These are phyloP conservation scores for Piloderma croceum DNA, from an alignment of 768 basidiomycete genomes.

Conservation along the genomic window DNA sequence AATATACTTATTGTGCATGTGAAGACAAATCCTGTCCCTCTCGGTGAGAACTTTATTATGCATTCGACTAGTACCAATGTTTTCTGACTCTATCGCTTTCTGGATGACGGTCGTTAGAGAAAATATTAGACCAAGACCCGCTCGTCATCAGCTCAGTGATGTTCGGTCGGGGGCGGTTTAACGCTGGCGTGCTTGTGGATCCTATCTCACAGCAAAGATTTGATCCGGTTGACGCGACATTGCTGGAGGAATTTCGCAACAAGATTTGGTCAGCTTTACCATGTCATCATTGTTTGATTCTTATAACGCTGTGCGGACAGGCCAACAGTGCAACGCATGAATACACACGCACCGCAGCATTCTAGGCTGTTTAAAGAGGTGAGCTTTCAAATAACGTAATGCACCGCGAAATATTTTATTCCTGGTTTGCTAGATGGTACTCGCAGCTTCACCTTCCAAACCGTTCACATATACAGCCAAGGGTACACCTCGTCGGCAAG, in stretches of 20 bases:
- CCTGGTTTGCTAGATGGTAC: constrained; percentile 32
- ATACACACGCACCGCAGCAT: constrained; percentile 37
- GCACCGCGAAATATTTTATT: background rate
- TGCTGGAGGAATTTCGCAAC: constrained; percentile 29
- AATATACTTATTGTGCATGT: background rate
- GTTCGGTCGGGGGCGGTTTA: constrained; percentile 37
- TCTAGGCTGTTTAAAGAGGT: constrained; percentile 44
- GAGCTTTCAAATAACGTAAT: background rate
- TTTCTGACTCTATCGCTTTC: background rate
- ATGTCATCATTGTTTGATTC: background rate
- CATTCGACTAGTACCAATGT: constrained; percentile 9
- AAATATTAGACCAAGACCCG: constrained; percentile 29
- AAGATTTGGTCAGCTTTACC: constrained; percentile 17
- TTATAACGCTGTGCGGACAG: constrained; percentile 15
- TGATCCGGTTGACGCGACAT: constrained; percentile 24
- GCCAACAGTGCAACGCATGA: constrained; percentile 37
- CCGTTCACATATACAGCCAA: constrained; percentile 31
- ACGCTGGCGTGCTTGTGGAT: constrained; percentile 37
- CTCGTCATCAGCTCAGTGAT: constrained; percentile 29
- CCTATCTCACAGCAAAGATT: constrained; percentile 25
- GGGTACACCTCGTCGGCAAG: constrained; percentile 31
- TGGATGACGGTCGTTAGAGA: constrained; percentile 25
- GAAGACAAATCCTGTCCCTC: constrained; percentile 35
- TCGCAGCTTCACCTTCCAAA: constrained; percentile 31
- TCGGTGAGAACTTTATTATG: constrained; percentile 19